Base-by-base conservation (phyloP, 2,329 filamentous ascomycete species). In the Sporothrix pallida region DNA sequence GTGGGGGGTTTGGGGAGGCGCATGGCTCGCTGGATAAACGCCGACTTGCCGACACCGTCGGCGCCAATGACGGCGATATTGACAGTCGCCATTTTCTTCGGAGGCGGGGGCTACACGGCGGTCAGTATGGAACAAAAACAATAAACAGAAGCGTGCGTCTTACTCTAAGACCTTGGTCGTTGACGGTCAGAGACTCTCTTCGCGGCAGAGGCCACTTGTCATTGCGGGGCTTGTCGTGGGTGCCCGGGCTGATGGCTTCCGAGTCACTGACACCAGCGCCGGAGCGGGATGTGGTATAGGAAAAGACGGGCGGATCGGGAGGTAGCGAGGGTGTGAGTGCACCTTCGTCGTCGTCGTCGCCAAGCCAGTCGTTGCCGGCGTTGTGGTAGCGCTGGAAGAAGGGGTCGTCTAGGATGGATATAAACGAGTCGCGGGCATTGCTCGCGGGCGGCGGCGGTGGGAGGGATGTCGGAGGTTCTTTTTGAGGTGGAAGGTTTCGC, bases 51-150 rank as follows among this genome's bases (percentile, higher is more conserved):
- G 67, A 90, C 90, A 75, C 89, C 89, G 77, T 86, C 84, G 80
- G 89, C 87, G 78, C 90, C 90, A 80, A 92, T 89, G 75, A 92
- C 85, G 78, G 89, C 89, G 77, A 92, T 89, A 79, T 89, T 90
- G 79, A 90, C 86, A 77, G 85, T 83, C 76, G 89, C 87, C 88
- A 90, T 90, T 74, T 78, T 79, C 79, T 37, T 48, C 2, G 62
- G 60, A 1, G 58, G 75, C 58, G 54, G 58, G 8, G 37, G 65
- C 50, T 8, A 63, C 3, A 15, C 23, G n/a, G 56, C 7, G 23
- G 31, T 44, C 7, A 63, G 31, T 10, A 63, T 37, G 2, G n/a
- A 60, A 12, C 63, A 26, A 9, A 62, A 20, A 44, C 63, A 37
- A 70, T 37, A 63, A 9, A 73, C 31, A 71, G 42, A 50, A 17